phyloP scores from a whole-genome alignment of 305 asterid genomes.

The Fraxinus latifolia region DNA sequence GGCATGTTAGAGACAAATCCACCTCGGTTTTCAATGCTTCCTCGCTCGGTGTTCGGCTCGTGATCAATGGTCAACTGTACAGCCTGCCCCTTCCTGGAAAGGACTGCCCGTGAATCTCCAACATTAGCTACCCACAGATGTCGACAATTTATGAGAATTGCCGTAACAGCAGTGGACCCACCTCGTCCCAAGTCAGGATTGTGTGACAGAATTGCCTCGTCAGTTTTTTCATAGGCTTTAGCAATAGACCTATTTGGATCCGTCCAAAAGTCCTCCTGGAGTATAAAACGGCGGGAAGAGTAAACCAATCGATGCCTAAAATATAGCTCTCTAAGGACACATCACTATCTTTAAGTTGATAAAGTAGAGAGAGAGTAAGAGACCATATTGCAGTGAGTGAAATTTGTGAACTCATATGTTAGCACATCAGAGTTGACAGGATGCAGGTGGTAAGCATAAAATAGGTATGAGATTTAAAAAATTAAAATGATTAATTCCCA shows the following conservation, averaged over 20 bases:
- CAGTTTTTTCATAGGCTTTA: slow-evolving; percentile 86
- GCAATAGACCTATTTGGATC: slow-evolving; percentile 72
- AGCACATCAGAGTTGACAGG: background rate
- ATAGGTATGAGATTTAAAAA: background rate
- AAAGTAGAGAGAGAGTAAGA: background rate
- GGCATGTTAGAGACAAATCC: slow-evolving; percentile 66
- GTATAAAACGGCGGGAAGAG: slow-evolving; percentile 13
- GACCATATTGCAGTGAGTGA: background rate
- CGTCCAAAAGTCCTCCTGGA: slow-evolving; percentile 75
- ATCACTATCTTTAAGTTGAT: background rate
- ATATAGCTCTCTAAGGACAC: background rate
- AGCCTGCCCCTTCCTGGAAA: slow-evolving; percentile 46
- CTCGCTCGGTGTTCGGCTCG: slow-evolving; percentile 47
- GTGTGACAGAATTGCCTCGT: slow-evolving; percentile 84
- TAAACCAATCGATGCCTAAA: background rate
- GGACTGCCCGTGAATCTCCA: slow-evolving; percentile 59
- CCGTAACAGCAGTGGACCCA: slow-evolving; percentile 57
- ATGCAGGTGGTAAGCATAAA: background rate
- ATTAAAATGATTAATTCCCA: background rate
- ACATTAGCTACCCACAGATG: slow-evolving; percentile 49
- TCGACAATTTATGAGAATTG: slow-evolving; percentile 39
- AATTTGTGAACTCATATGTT: background rate
- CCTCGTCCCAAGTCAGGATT: slow-evolving; percentile 45
- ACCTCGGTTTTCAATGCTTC: slow-evolving; percentile 61
- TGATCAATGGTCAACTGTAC: slow-evolving; percentile 50